Conservation (phyloP, 2,329 filamentous ascomycete species). For the Orbilia ellipsospora region DNA sequence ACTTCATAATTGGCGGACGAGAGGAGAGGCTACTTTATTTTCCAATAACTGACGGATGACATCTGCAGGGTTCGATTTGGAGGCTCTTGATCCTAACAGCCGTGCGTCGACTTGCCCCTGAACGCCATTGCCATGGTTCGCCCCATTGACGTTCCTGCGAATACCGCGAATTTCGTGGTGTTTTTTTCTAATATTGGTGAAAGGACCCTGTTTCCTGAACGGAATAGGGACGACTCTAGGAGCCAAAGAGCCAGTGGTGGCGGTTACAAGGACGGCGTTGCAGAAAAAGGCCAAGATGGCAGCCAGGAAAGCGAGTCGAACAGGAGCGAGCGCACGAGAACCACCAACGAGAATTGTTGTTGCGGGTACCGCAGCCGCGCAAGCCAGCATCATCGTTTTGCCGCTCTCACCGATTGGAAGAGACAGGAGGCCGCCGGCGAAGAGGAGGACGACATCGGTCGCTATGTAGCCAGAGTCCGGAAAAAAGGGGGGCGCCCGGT, state of each 20-base stretch:
- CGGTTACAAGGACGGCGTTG: constrained; percentile 32
- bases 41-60: constrained; percentile 41
- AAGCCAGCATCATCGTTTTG: constrained; percentile 33
- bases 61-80: constrained; percentile 14
- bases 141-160: background rate
- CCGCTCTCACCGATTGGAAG: constrained; percentile 33
- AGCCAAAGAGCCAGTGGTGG: background rate
- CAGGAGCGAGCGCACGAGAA: background rate
- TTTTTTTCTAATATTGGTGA: constrained; percentile 1
- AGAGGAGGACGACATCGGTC: constrained; percentile 43
- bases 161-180: background rate
- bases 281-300: constrained; percentile 26
- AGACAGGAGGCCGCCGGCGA: constrained; percentile 10
- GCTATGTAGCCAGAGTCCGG: constrained; percentile 11
- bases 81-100: constrained; percentile 20
- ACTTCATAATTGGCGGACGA: background rate
- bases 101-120: background rate
- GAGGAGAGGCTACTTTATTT: constrained; percentile 29
- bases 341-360: constrained; percentile 7
- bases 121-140: background rate
- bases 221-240: constrained; percentile 18
- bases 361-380: constrained; percentile 24
- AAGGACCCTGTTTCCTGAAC: constrained; percentile 40
- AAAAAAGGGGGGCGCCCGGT: no score
- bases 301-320: constrained; percentile 28